These are phyloP conservation scores for Cutaneotrichosporon dermatis DNA, from an alignment of 1,284 basidiomycete species.

Conservation along the genomic window DNA sequence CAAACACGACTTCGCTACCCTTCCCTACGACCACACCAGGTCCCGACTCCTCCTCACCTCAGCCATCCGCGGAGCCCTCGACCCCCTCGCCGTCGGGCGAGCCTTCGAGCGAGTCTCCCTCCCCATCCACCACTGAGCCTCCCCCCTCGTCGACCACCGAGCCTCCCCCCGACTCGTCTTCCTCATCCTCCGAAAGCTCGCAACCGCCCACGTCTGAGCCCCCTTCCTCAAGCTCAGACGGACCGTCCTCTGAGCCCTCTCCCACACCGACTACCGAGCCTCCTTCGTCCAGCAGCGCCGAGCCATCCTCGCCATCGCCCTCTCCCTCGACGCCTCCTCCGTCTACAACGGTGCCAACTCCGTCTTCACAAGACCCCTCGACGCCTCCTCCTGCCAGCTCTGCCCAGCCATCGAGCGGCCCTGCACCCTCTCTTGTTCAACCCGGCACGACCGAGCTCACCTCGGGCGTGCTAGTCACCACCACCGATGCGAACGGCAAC, in stretches of 20 bases:
- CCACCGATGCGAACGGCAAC: slow-evolving; percentile 9
- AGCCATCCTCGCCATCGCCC: neutral
- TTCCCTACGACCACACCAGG: too few species aligned
- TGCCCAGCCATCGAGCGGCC: neutral
- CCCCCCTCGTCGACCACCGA: neutral
- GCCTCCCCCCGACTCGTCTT: neutral
- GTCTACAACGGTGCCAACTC: too few species aligned
- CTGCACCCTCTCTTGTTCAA: neutral
- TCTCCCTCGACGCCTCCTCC: too few species aligned
- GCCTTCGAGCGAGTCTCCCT: neutral
- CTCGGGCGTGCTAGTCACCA: slow-evolving; percentile 2
- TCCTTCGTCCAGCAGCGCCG: neutral
- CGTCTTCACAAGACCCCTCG: neutral
- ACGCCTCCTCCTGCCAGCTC: neutral
- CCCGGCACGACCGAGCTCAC: neutral
- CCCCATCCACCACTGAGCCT: too few species aligned
- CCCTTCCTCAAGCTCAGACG: neutral
- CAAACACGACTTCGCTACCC: too few species aligned
- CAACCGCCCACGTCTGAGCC: neutral
- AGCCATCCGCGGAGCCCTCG: neutral
- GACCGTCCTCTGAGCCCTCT: neutral
- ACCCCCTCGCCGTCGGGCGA: neutral
- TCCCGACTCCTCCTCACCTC: too few species aligned
- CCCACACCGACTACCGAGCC: neutral
- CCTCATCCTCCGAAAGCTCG: neutral